Conservation (phyloP, 306 rosid genomes). For the Casuarina cunninghamiana region DNA sequence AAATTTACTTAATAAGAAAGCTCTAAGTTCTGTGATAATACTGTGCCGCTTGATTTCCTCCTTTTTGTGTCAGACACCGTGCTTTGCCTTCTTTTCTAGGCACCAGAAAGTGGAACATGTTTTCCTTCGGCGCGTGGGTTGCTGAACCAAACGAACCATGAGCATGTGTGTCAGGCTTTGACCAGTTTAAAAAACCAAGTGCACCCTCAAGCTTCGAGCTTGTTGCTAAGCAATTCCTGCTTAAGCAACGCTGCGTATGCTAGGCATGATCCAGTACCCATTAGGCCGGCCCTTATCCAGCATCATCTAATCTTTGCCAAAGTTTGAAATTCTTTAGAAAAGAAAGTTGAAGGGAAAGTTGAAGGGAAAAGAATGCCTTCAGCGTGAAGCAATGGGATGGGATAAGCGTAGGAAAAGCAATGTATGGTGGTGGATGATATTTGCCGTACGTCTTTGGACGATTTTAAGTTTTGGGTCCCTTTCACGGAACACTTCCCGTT, state of each 20-base stretch:
- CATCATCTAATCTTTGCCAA: too few species aligned
- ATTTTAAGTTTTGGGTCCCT: constrained; percentile 2
- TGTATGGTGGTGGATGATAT: neutral
- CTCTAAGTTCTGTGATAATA: neutral
- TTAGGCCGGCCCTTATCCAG: too few species aligned
- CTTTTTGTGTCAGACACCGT: neutral
- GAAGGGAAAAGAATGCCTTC: constrained; percentile 25
- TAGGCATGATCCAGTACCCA: too few species aligned
- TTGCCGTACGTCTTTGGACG: neutral
- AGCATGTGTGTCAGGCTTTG: too few species aligned
- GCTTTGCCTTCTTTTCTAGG: too few species aligned
- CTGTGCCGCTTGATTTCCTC: neutral
- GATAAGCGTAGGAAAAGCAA: neutral
- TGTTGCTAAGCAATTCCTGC: too few species aligned
- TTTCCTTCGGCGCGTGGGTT: neutral
- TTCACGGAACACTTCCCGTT: neutral
- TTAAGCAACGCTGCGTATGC: too few species aligned
- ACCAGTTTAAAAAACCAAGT: too few species aligned
- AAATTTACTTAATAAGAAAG: neutral
- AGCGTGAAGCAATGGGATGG: constrained; percentile 22
- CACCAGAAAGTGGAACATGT: too few species aligned
- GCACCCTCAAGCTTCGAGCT: too few species aligned
- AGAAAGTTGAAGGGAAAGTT: neutral
- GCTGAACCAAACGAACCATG: neutral
- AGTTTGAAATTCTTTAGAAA: neutral